Evolutionary conservation across 192 early-diverging fungal species (phyloP).

Genomic region (Irineochytrium annulatum): DNA sequence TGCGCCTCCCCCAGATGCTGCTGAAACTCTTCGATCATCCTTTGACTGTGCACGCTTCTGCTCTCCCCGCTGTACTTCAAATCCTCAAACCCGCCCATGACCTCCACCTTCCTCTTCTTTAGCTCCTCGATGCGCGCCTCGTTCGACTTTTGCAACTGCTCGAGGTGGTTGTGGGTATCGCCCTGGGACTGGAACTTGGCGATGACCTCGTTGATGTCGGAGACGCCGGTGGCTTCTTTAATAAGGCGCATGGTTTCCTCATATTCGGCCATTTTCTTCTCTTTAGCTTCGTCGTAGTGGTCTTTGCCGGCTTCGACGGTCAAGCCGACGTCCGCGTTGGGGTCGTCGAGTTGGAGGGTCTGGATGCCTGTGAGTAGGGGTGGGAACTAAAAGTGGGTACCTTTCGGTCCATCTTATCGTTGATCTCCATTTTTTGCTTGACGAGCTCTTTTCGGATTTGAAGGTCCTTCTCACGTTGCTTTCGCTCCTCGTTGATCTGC

Average conservation of each 20-base stretch:
- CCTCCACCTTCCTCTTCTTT: conserved; percentile 39
- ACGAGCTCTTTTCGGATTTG: conserved; percentile 49
- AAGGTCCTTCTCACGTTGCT: conserved; percentile 56
- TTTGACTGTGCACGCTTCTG: conserved; percentile 32
- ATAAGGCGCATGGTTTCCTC: conserved; percentile 61
- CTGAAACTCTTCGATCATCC: conserved; percentile 51
- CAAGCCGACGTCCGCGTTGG: conserved; percentile 26
- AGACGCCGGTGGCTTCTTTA: conserved; percentile 61
- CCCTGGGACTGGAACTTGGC: conserved; percentile 59
- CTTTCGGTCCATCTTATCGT: conserved; percentile 52
- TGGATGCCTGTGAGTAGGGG: not conserved
- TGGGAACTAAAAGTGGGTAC: conserved; percentile 24
- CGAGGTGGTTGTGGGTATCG: conserved; percentile 54
- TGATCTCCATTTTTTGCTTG: conserved; percentile 56
- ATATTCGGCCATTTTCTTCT: conserved; percentile 49
- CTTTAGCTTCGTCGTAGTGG: conserved; percentile 52
- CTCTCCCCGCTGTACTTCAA: conserved; percentile 44
- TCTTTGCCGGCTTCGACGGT: conserved; percentile 35
- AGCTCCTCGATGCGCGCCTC: conserved; percentile 47
- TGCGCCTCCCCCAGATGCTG: conserved; percentile 39
- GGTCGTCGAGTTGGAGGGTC: conserved; percentile 45
- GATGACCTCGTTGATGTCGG: conserved; percentile 56
- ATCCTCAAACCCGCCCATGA: conserved; percentile 45
- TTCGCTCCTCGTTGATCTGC: conserved; percentile 59
- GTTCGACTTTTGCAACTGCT: conserved; percentile 40